Base-by-base conservation (phyloP, 2,329 filamentous ascomycete genomes). In the Clarireedia sp. region DNA sequence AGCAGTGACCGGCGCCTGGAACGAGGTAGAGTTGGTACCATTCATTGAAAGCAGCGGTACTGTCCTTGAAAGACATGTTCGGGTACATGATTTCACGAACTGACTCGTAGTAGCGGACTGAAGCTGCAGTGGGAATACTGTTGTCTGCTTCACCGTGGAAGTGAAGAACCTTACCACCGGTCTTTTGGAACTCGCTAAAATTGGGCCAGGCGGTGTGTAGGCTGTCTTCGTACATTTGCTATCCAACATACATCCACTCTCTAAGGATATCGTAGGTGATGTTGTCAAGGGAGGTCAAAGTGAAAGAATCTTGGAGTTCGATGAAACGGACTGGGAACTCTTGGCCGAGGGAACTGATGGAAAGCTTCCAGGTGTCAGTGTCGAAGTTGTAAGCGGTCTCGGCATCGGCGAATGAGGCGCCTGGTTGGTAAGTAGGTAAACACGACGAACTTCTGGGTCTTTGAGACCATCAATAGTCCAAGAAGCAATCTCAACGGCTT, bases 141-240 rank as follows among this genome's bases (percentile, higher is more conserved):
- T 71, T 66, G 65, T 82, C 80, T 1, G 74, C 75, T 66, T 82
- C 78, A 53, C 79, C 79, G 66, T 83, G 79, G 69, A 74, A 80
- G 65, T 82, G 78, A 8, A 83, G 68, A 3, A 83, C 67, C 66
- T 82, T 83, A 48, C 77, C 79, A 26, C 79, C 79, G 0, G 70
- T 62, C 3, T 69, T 55, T 26, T 75, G 68, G 70, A 81, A 81
- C 10, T 69, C 59, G 0, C 74, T 77, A 1, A 82, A 70, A 60
- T 83, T 79, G 0, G 78, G 75, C 37, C 74, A 63, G 1, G 74
- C 80, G 12, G 78, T 82, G 61, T 82, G 78, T 3, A 81, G 70
- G 48, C 66, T 74, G 61, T 79, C 75, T 36, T 70, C 57, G 67
- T 79, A 82, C 43, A 71, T 70, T 49, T 74, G 63, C 71, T 75